Evolutionary conservation across 495 filamentous ascomycete genomes (phyloP), one percentile per base, ranked within the genome.

Genomic region (Penicillium pancosmium): DNA sequence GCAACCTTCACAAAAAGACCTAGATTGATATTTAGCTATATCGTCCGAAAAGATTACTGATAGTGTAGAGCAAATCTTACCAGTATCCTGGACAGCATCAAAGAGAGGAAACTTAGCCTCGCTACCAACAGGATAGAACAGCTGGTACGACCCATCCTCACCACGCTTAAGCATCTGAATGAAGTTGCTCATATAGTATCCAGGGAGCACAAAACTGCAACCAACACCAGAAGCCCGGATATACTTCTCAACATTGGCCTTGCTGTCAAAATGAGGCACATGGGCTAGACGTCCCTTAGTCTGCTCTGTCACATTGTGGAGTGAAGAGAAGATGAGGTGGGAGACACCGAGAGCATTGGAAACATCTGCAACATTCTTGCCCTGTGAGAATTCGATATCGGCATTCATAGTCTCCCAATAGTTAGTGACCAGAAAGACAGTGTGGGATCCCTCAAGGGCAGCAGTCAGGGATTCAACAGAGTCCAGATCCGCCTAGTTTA

Each of bases 171-270:
- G 38, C 46, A 59, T 44, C 16, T 48, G 53, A 7, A 57, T 61
- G 16, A 74, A 60, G 62, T 84, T 85, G 58, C 72, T 73, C 84
- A 86, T 87, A 74, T 81, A 88, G 61, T 79, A 80, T 13, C 82
- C 86, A 3, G 83, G 78, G 38, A 83, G 61, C 61, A 87, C 77
- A 63, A 82, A 87, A 1, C 81, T 83, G 56, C 78, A 74, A 0
- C 77, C 75, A 15, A 89, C 64, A 12, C 72, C 78, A 9, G 51
- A 56, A 23, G 38, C 56, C 2, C 73, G 70, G 41, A 80, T 78
- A 36, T 81, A 78, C 23, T 69, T 48, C 57, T 81, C 79, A 8
- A 67, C 65, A 15, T 64, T 61, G 18, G 70, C 78, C 57, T 82
- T 81, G 48, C 68, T 57, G 43, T 77, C 74, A 46, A 73, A 72